Evolutionary conservation across 208 protist genomes (phyloP).

Genomic region (Trypanosoma avium): DNA sequence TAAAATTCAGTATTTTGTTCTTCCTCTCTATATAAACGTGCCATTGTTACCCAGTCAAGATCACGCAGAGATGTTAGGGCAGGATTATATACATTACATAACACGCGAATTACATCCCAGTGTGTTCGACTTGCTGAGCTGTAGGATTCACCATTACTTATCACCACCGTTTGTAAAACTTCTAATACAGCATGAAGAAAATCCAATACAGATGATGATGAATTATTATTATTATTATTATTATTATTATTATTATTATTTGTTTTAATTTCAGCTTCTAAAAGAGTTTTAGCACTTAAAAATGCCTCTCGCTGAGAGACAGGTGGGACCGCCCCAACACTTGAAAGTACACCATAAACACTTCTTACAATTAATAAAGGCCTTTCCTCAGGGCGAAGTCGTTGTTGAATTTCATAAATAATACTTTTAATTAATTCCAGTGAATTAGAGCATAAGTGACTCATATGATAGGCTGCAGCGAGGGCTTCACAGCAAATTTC

Average conservation of each 20-base stretch:
- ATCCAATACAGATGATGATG: too few relatives aligned
- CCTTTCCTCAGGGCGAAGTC: not conserved
- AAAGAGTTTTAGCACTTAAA: not conserved
- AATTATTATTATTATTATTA: too few relatives aligned
- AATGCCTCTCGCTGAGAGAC: not conserved
- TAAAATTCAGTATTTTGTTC: not conserved
- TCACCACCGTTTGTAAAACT: not conserved
- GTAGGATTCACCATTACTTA: too few relatives aligned
- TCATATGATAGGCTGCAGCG: slow-evolving; percentile 5
- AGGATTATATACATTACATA: slow-evolving; percentile 7
- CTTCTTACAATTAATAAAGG: slow-evolving; percentile 16
- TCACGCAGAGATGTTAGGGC: not conserved
- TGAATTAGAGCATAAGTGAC: slow-evolving; percentile 7
- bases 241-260: not conserved
- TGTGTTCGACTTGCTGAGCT: not conserved
- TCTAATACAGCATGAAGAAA: slow-evolving; percentile 16
- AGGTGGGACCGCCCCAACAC: not conserved
- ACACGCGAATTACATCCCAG: not conserved
- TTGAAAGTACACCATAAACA: slow-evolving; percentile 14
- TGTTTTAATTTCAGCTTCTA: not conserved
- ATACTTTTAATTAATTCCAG: slow-evolving; percentile 1
- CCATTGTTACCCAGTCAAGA: slow-evolving; percentile 15
- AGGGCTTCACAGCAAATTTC: not conserved
- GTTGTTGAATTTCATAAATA: not conserved
- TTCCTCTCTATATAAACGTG: not conserved